Percentiles rank a stretch among this genome's conserved stretches.
phyloP scores from a whole-genome alignment of 2,329 filamentous ascomycete genomes.

The Pestalotiopsis sp. region DNA sequence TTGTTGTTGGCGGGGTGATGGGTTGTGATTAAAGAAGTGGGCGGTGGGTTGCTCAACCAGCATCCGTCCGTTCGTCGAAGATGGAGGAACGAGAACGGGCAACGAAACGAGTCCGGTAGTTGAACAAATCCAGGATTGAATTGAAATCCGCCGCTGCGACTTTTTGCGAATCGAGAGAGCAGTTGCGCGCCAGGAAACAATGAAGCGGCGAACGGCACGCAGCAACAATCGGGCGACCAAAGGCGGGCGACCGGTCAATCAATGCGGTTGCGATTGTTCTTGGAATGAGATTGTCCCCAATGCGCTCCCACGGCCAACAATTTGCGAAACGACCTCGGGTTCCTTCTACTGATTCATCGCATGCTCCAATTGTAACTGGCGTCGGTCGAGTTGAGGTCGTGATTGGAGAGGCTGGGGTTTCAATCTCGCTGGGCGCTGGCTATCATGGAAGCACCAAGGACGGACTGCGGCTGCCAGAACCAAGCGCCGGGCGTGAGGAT shows the following conservation, averaged over 20 bases:
- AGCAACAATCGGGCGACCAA: neutral
- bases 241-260: neutral
- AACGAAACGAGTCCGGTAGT: neutral
- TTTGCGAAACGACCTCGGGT: neutral
- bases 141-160: neutral
- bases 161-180: neutral
- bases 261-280: conserved; percentile 1
- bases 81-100: neutral
- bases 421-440: neutral
- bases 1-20: neutral
- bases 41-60: neutral
- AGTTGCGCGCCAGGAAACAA: neutral
- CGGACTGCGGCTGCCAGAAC: neutral
- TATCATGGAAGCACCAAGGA: neutral
- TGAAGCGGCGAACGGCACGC: neutral
- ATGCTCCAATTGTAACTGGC: neutral
- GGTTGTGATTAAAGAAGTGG: neutral
- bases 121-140: neutral
- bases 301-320: neutral
- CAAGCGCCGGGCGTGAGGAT: neutral
- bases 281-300: neutral
- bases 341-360: neutral
- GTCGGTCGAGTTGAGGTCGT: neutral
- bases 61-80: neutral
- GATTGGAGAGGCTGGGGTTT: neutral